A percentile compares a stretch with the other conserved stretches of the same genome.
Conservation (phyloP, 139 green algal species). For the Tetraselmis striata region DNA sequence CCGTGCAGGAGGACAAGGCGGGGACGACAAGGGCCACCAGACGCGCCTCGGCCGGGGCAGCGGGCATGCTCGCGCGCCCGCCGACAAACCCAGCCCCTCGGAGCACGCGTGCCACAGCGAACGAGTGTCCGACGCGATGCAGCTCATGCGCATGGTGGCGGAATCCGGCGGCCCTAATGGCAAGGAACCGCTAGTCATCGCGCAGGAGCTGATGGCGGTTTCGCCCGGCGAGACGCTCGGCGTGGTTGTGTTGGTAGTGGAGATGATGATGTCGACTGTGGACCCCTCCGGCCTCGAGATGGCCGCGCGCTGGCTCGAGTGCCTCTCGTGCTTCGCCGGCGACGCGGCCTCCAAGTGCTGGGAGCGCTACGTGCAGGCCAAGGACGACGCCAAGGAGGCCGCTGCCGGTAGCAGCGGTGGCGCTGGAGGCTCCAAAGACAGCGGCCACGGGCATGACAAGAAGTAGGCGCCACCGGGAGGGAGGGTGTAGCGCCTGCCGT, state of each 20-base stretch:
- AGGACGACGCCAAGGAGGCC: background rate
- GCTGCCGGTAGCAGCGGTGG: no score
- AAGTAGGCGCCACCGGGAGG: no score
- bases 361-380: background rate
- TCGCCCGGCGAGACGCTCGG: background rate
- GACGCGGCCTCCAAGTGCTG: background rate
- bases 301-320: background rate
- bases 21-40: no score
- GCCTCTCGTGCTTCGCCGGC: background rate
- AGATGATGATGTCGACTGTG: background rate
- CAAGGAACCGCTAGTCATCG: background rate
- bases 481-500: no score
- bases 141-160: background rate
- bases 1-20: no score
- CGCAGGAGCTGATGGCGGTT: background rate
- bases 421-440: no score
- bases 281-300: background rate
- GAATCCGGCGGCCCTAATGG: background rate
- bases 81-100: background rate
- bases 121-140: background rate
- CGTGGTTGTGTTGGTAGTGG: background rate
- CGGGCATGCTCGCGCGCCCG: background rate
- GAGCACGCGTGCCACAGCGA: background rate
- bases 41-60: background rate
- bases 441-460: no score